Evolutionary conservation across 1,284 basidiomycete genomes (phyloP), one percentile per base, ranked within the genome.

Genomic region (Heterobasidion parviporum): DNA sequence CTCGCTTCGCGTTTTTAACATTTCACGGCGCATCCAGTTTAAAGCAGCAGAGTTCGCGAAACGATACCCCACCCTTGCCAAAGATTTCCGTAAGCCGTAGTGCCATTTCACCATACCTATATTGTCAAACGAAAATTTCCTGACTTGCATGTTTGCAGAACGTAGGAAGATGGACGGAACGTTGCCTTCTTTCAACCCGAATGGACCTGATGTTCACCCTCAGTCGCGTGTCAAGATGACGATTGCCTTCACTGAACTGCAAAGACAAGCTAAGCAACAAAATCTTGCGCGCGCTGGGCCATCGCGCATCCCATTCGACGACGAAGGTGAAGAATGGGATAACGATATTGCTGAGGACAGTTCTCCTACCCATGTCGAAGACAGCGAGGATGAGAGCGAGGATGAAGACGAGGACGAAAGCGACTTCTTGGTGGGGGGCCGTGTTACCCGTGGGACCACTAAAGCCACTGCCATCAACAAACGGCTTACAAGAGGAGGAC

Each of bases 121-220:
- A 26, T 26, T 26, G 26, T 26, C 5, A 26, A 26, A 26, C 12
- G 38, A 41, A 41, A 12, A 10, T 41, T 41, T 41, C 5, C 38
- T 41, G 46, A 48, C 43, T 44, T 14, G n/a, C 46, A 48, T 16
- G 7, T 48, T 32, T 44, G 12, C 33, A 61, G 58, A 52, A 59
- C 67, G 60, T 51, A 75, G 70, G 63, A 75, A 78, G 63, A 64
- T 61, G 44, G 64, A 62, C 4, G 78, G 76, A 16, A 59, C 64
- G 7, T 68, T 85, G 32, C 67, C 66, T 0, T 63, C 67, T 0
- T 89, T 90, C 65, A 78, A 88, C 63, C 85, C 86, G n/a, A 74
- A 76, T 32, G 78, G 78, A 2, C 59, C 65, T 16, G 75, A 80
- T 58, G 73, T 90, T 6, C 83, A 88, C 61, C 80, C 81, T n/a